Evolutionary conservation across 2,329 filamentous ascomycete genomes (phyloP), one percentile per base, ranked within the genome.

Genomic region (Scytalidium sp.): DNA sequence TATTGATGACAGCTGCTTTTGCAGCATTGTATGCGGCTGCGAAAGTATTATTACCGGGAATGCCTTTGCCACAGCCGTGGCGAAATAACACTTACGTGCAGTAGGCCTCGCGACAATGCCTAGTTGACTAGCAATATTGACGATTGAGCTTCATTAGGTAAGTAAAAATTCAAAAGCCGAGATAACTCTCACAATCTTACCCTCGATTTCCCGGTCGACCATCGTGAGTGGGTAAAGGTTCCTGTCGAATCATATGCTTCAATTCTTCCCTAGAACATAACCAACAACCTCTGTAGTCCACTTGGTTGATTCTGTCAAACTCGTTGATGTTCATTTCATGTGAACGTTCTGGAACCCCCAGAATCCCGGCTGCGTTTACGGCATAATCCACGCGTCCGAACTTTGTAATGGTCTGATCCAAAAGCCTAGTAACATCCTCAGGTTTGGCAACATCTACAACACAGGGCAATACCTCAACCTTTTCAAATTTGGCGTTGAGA

Each of bases 221-320:
- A 57, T 75, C 73, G 47, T 75, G 72, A 19, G 67, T 71, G 7
- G 58, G 60, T 22, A 70, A 60, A 1, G 68, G 67, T 13, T 74
- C 70, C 52, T 77, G 74, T 36, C 59, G 63, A 36, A 69, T 56
- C 73, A 76, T 77, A 44, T 69, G 64, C 13, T 60, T 61, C 22
- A 76, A 56, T 52, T 74, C 69, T 10, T 70, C 71, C 1, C 72
- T 61, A 0, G 69, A 69, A n/a, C 65, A 69, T 4, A 76, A 58
- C 74, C 74, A 76, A 6, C 66, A 58, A 1, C 74, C 74, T 8
- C 72, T 64, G 41, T 73, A 73, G 53, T 76, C 75, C 49, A 73
- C 64, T 20, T 58, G 55, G 32, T 70, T 71, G 47, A 75, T 66
- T 1, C 63, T 50, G 51, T 76, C 74, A 46, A 76, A 76, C 21